phyloP scores from a whole-genome alignment of 2,329 filamentous ascomycete species.

The Zymoseptoria brevis region DNA sequence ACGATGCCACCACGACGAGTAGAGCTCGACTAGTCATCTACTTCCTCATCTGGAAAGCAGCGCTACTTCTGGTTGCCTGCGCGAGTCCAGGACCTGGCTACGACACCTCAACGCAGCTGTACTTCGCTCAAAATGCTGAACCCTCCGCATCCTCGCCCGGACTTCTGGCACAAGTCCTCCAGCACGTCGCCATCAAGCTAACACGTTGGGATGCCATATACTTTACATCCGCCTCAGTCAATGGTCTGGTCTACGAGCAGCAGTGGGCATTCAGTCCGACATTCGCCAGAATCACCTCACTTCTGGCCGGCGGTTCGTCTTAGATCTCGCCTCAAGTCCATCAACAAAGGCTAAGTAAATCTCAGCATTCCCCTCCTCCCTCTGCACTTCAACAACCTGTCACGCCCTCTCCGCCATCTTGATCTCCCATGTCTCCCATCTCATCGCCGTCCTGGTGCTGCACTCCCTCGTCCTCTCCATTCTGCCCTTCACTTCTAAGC shows the following conservation, averaged over 20 bases:
- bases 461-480: conserved; percentile 57
- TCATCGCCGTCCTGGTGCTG: conserved; percentile 64
- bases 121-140: conserved; percentile 31
- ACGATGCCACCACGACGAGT: neutral
- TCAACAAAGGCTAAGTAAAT: conserved; percentile 24
- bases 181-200: conserved; percentile 47
- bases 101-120: conserved; percentile 64
- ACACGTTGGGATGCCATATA: conserved; percentile 79
- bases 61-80: conserved; percentile 55
- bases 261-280: conserved; percentile 73
- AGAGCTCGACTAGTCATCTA: conserved; percentile 12
- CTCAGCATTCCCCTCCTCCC: conserved; percentile 15
- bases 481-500: conserved; percentile 33
- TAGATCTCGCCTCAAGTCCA: conserved; percentile 13
- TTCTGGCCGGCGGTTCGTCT: conserved; percentile 36
- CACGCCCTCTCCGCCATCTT: conserved; percentile 51
- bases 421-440: conserved; percentile 67
- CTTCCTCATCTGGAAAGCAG: conserved; percentile 59
- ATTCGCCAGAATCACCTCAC: conserved; percentile 40
- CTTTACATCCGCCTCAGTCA: conserved; percentile 54
- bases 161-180: conserved; percentile 16
- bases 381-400: conserved; percentile 13
- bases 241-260: conserved; percentile 67
- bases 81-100: conserved; percentile 57
- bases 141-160: conserved; percentile 5